Evolutionary conservation across 164 flowering plant genomes (phyloP).

Genomic region (Sedum album): DNA sequence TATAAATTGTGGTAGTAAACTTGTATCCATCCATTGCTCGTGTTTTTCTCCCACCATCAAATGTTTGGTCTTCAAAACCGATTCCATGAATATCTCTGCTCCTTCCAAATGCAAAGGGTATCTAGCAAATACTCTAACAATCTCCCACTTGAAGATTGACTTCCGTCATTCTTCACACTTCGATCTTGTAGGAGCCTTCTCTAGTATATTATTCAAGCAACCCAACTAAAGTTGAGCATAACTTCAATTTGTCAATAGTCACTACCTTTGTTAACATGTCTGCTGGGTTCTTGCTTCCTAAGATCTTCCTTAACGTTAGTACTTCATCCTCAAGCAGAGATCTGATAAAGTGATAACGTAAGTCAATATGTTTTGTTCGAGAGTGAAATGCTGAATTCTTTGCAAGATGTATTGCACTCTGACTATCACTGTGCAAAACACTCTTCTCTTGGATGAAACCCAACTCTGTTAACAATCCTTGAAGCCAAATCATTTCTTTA

Average conservation of each 20-base stretch:
- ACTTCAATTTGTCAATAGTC: neutral
- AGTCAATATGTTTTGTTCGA: neutral
- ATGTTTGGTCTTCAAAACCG: no score
- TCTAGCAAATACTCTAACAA: no score
- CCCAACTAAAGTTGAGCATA: neutral
- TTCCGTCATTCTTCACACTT: neutral
- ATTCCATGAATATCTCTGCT: no score
- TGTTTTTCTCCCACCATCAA: no score
- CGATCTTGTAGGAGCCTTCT: no score
- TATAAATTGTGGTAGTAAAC: no score
- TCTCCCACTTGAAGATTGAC: neutral
- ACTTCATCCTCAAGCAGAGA: neutral
- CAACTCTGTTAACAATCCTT: neutral
- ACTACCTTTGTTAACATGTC: neutral
- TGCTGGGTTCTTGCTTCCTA: neutral
- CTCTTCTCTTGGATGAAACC: neutral
- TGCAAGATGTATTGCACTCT: neutral
- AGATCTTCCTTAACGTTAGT: neutral
- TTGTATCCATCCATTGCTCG: no score
- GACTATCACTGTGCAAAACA: slow-evolving; percentile 2
- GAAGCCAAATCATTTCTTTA: slow-evolving; percentile 3
- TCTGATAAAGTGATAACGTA: neutral
- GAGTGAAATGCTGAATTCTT: slow-evolving; percentile 9
- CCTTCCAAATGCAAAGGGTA: no score
- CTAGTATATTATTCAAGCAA: neutral